A percentile compares a stretch with the other conserved stretches of the same genome.
Conservation (phyloP, 2,329 filamentous ascomycete species). For the Pseudogymnoascus pannorum region DNA sequence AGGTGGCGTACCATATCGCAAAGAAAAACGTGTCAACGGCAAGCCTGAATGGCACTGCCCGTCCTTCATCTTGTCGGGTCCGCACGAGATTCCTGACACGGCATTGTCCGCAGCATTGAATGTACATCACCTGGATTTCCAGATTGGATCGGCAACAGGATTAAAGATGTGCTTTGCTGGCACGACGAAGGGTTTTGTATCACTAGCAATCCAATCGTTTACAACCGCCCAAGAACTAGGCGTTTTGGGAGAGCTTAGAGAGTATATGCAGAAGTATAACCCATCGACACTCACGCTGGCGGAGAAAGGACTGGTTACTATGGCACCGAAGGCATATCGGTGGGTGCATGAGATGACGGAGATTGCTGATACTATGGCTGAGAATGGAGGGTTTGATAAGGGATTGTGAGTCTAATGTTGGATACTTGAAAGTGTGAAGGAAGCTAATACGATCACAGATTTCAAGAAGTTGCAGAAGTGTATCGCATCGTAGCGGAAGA, state of each 20-base stretch:
- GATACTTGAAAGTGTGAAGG: not conserved
- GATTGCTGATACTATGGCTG: conserved; percentile 56
- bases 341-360: conserved; percentile 70
- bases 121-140: conserved; percentile 38
- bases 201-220: conserved; percentile 60
- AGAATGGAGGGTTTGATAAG: conserved; percentile 44
- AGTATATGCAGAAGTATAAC: conserved; percentile 4
- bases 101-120: conserved; percentile 34
- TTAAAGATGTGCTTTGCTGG: conserved; percentile 59
- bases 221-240: conserved; percentile 56
- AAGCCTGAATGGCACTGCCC: not conserved
- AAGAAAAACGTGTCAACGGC: conserved; percentile 15
- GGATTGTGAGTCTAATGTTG: not conserved
- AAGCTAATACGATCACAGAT: conserved; percentile 26
- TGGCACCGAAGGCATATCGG: conserved; percentile 65
- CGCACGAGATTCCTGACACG: conserved; percentile 36
- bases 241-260: conserved; percentile 38
- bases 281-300: conserved; percentile 32
- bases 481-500: conserved; percentile 53
- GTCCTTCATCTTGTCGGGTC: conserved; percentile 25
- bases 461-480: conserved; percentile 47
- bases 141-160: conserved; percentile 46
- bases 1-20: conserved; percentile 42
- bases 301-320: conserved; percentile 45
- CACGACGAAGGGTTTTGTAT: conserved; percentile 53